These are phyloP conservation scores for Pseudogymnoascus sp. DNA, from an alignment of 2,329 filamentous ascomycete species.

Conservation along the genomic window DNA sequence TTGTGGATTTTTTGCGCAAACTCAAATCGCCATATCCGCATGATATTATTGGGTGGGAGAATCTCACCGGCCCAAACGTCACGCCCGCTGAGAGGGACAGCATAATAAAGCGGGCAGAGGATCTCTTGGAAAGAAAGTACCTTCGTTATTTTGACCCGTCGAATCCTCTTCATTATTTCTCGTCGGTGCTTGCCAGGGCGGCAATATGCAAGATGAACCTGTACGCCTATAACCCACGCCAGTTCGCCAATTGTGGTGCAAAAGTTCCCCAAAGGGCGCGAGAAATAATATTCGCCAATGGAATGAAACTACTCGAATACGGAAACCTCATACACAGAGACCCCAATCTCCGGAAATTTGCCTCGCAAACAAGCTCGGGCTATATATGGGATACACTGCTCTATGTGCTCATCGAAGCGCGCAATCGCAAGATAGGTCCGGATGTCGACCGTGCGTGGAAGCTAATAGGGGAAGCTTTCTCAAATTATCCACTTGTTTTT, in stretches of 20 bases:
- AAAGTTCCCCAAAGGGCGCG: slow-evolving; percentile 20
- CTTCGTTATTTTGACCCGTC: slow-evolving; percentile 32
- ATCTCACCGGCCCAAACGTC: slow-evolving; percentile 13
- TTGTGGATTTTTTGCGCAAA: slow-evolving; percentile 34
- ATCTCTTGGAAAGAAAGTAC: slow-evolving; percentile 31
- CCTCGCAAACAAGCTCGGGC: slow-evolving; percentile 24
- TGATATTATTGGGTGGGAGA: slow-evolving; percentile 17
- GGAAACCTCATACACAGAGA: slow-evolving; percentile 17
- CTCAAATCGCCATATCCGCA: slow-evolving; percentile 27
- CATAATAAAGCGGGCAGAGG: slow-evolving; percentile 31
- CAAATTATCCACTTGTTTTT: slow-evolving; percentile 21
- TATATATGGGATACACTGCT: slow-evolving; percentile 29
- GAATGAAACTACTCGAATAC: slow-evolving; percentile 23
- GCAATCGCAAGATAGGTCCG: slow-evolving; percentile 22
- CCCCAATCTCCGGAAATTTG: slow-evolving; percentile 24
- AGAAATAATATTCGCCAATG: slow-evolving; percentile 21
- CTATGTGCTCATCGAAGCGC: slow-evolving; percentile 27
- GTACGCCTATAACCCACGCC: slow-evolving; percentile 20
- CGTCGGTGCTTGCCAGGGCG: slow-evolving; percentile 13
- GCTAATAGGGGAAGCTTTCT: slow-evolving; percentile 23
- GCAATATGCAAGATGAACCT: slow-evolving; percentile 22
- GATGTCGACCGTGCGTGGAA: slow-evolving; percentile 27
- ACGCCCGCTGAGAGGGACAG: slow-evolving; percentile 17
- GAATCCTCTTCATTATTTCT: slow-evolving; percentile 19
- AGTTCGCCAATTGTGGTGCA: slow-evolving; percentile 12